Evolutionary conservation across 495 filamentous ascomycete genomes (phyloP).

Genomic region (Aspergillus bertholletiae): DNA sequence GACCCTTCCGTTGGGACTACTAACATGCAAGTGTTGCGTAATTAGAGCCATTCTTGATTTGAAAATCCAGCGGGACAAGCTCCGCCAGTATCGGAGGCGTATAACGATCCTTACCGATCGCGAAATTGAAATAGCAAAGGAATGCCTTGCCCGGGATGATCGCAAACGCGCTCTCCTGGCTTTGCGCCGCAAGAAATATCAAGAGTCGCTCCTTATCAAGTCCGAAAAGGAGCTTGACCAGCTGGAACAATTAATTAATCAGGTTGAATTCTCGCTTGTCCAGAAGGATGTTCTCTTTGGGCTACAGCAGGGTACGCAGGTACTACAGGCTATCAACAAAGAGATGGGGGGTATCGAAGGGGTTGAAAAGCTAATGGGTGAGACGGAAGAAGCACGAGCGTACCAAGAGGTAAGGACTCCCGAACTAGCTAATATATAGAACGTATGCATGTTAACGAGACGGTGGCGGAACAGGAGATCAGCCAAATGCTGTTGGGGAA

Average conservation of each 20-base stretch:
- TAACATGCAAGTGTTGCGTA: background rate
- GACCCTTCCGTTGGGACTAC: background rate
- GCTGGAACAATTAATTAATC: slow-evolving; percentile 75
- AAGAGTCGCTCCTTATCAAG: slow-evolving; percentile 83
- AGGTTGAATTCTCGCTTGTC: slow-evolving; percentile 90
- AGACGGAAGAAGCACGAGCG: slow-evolving; percentile 80
- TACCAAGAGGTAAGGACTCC: slow-evolving; percentile 69
- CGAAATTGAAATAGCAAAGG: slow-evolving; percentile 78
- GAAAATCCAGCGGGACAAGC: slow-evolving; percentile 94
- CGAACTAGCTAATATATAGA: background rate
- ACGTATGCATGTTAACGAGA: slow-evolving; percentile 3
- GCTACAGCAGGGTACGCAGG: slow-evolving; percentile 84
- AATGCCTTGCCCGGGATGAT: slow-evolving; percentile 73
- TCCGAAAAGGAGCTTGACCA: slow-evolving; percentile 89
- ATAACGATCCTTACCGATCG: slow-evolving; percentile 78
- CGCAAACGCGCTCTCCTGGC: slow-evolving; percentile 81
- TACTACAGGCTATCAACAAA: slow-evolving; percentile 82
- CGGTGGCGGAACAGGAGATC: slow-evolving; percentile 60
- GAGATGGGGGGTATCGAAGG: slow-evolving; percentile 95
- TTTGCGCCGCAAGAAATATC: slow-evolving; percentile 93
- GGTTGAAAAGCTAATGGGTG: slow-evolving; percentile 90
- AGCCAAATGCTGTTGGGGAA: slow-evolving; percentile 83
- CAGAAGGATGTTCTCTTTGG: slow-evolving; percentile 95
- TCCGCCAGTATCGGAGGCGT: slow-evolving; percentile 88
- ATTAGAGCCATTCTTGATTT: slow-evolving; percentile 88